phyloP scores from a whole-genome alignment of 306 rosid species.

The Castanea sativa region DNA sequence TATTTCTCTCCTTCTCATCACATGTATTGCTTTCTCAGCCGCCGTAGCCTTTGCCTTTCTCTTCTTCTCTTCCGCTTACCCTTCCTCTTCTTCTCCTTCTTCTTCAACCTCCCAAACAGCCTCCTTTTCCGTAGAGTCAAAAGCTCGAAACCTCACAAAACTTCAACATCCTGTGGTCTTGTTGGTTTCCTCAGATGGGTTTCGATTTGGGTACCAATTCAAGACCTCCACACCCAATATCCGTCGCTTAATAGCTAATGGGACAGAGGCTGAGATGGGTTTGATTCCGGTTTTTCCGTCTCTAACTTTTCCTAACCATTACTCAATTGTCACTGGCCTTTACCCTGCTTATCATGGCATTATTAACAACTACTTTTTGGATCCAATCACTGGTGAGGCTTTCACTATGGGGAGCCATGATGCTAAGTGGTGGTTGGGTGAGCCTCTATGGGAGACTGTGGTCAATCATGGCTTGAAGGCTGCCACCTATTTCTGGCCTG shows the following conservation, averaged over 20 bases:
- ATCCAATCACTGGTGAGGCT: constrained; percentile 62
- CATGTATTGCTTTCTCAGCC: constrained; percentile 64
- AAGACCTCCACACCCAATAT: constrained; percentile 69
- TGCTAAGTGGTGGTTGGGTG: constrained; percentile 97
- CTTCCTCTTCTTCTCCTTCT: constrained; percentile 45
- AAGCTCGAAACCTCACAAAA: constrained; percentile 60
- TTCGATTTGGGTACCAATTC: constrained; percentile 96
- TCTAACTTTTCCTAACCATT: constrained; percentile 88
- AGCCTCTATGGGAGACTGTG: constrained; percentile 94
- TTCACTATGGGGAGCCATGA: constrained; percentile 77
- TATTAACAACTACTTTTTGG: constrained; percentile 75
- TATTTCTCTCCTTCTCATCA: constrained; percentile 54
- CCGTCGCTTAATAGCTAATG: constrained; percentile 65
- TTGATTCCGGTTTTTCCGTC: constrained; percentile 90
- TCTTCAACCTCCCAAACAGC: neutral
- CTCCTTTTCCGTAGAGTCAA: neutral
- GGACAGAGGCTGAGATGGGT: constrained; percentile 88
- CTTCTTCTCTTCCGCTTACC: constrained; percentile 52
- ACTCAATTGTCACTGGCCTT: constrained; percentile 91
- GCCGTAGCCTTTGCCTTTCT: constrained; percentile 67
- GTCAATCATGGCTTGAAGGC: constrained; percentile 74
- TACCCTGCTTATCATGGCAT: constrained; percentile 91
- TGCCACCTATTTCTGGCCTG: constrained; percentile 91
- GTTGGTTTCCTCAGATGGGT: constrained; percentile 86
- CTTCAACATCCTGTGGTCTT: constrained; percentile 65